Evolutionary conservation across 2,329 filamentous ascomycete genomes (phyloP).

Genomic region (Myriosclerotinia curreyana): DNA sequence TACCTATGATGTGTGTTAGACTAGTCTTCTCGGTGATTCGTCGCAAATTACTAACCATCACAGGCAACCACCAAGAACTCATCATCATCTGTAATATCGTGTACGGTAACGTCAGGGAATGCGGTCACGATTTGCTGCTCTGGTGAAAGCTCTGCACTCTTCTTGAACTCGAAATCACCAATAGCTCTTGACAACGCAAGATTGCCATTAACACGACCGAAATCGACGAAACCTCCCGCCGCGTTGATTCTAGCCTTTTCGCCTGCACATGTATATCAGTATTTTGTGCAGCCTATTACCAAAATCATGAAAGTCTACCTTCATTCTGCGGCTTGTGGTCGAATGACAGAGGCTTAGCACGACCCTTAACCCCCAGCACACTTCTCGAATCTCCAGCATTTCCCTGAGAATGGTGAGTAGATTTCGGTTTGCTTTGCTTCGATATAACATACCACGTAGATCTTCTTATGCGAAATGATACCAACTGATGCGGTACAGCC

Average conservation of each 20-base stretch:
- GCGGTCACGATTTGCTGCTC: slow-evolving; percentile 98
- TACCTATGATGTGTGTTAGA: slow-evolving; percentile 59
- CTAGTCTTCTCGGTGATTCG: slow-evolving; percentile 4
- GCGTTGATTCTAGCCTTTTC: slow-evolving; percentile 96
- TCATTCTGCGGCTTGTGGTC: slow-evolving; percentile 99
- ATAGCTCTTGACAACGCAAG: slow-evolving; percentile 94
- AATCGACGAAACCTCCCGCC: slow-evolving; percentile 96
- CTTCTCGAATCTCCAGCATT: slow-evolving; percentile 96
- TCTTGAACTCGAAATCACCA: slow-evolving; percentile 99
- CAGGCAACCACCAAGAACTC: slow-evolving; percentile 93
- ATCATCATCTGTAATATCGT: slow-evolving; percentile 88
- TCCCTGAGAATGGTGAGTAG: slow-evolving; percentile 51
- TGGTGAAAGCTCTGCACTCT: slow-evolving; percentile 93
- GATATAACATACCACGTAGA: slow-evolving; percentile 79
- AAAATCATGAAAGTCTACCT: slow-evolving; percentile 50
- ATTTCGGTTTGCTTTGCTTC: slow-evolving; percentile 33
- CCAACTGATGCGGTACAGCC: slow-evolving; percentile 94
- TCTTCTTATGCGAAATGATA: slow-evolving; percentile 84
- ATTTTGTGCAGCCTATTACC: slow-evolving; percentile 27
- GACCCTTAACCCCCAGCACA: slow-evolving; percentile 92
- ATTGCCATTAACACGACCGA: slow-evolving; percentile 97
- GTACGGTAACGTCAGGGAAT: slow-evolving; percentile 88
- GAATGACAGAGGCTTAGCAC: slow-evolving; percentile 96
- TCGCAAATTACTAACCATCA: slow-evolving; percentile 63
- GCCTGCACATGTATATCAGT: slow-evolving; percentile 50